Evolutionary conservation across 2,329 filamentous ascomycete species (phyloP).

Genomic region (Ilyonectria mors-panacis): DNA sequence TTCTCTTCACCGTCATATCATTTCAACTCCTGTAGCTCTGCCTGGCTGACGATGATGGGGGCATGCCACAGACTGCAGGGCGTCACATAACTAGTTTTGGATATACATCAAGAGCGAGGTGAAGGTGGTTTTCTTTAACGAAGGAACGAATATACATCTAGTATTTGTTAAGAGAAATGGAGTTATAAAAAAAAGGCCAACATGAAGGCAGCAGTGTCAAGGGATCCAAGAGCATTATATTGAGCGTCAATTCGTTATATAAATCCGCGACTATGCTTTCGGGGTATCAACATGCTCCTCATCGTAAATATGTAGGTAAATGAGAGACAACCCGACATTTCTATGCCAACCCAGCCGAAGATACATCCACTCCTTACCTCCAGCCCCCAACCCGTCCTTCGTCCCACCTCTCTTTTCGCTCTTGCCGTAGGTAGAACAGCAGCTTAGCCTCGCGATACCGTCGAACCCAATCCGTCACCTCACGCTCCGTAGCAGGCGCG

Average conservation of each 20-base stretch:
- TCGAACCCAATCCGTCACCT: slow-evolving; percentile 87
- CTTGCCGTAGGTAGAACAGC: slow-evolving; percentile 83
- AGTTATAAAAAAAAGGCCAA: not conserved
- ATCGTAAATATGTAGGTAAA: slow-evolving; percentile 6
- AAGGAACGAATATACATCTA: slow-evolving; percentile 11
- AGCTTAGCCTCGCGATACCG: slow-evolving; percentile 86
- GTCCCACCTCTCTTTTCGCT: slow-evolving; percentile 95
- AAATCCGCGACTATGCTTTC: slow-evolving; percentile 6
- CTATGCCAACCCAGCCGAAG: not conserved
- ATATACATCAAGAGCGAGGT: not conserved
- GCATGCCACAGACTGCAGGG: not conserved
- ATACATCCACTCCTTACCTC: slow-evolving; percentile 69
- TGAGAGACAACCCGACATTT: not conserved
- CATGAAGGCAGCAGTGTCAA: not conserved
- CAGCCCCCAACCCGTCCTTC: slow-evolving; percentile 95
- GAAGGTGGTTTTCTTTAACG: slow-evolving; percentile 1
- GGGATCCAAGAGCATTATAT: slow-evolving; percentile 2
- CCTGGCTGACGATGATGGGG: not conserved
- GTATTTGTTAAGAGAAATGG: not conserved
- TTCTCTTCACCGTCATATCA: slow-evolving; percentile 13
- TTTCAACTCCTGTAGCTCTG: slow-evolving; percentile 7
- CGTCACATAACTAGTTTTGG: not conserved
- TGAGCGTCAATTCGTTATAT: slow-evolving; percentile 17
- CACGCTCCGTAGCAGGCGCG: slow-evolving; percentile 78
- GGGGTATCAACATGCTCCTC: slow-evolving; percentile 17